Conservation (phyloP, 192 early-diverging fungal genomes). For the Phycomyces nitens region DNA sequence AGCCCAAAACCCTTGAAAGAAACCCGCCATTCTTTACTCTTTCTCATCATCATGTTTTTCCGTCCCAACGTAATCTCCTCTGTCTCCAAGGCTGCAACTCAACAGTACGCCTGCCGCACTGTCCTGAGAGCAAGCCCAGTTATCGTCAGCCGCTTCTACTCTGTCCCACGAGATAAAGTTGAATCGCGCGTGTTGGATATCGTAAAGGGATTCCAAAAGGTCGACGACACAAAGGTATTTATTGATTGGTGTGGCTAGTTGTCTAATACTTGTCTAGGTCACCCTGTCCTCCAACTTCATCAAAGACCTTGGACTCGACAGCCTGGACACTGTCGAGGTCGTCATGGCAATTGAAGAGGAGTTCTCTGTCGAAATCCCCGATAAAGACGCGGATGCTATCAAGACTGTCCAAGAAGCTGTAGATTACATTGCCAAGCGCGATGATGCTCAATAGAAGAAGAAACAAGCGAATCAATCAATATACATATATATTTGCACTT, state of each 20-base stretch:
- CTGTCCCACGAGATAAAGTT: conserved; percentile 65
- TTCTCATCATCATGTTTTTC: too few relatives aligned
- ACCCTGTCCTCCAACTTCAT: conserved; percentile 80
- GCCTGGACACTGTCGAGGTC: conserved; percentile 96
- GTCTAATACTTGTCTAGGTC: conserved; percentile 51
- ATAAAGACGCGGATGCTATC: conserved; percentile 96
- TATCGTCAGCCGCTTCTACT: conserved; percentile 70
- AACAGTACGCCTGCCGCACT: too few relatives aligned
- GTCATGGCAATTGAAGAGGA: conserved; percentile 99
- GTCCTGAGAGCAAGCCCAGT: conserved; percentile 29
- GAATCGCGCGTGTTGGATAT: conserved; percentile 86
- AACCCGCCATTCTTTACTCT: too few relatives aligned
- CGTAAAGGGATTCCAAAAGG: conserved; percentile 94
- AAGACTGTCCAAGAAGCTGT: conserved; percentile 84
- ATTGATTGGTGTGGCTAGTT: neutral
- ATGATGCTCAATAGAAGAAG: conserved; percentile 66
- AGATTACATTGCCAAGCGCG: conserved; percentile 70
- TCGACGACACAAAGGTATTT: conserved; percentile 84
- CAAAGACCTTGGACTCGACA: conserved; percentile 93
- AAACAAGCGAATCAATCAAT: neutral
- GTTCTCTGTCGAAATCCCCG: conserved; percentile 96
- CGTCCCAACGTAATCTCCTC: too few relatives aligned
- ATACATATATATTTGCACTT: too few relatives aligned
- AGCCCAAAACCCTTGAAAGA: too few relatives aligned
- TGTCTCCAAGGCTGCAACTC: too few relatives aligned